Evolutionary conservation across 2,329 filamentous ascomycete species (phyloP), one percentile per base, ranked within the genome.

Genomic region (Hypoxylon sp.): DNA sequence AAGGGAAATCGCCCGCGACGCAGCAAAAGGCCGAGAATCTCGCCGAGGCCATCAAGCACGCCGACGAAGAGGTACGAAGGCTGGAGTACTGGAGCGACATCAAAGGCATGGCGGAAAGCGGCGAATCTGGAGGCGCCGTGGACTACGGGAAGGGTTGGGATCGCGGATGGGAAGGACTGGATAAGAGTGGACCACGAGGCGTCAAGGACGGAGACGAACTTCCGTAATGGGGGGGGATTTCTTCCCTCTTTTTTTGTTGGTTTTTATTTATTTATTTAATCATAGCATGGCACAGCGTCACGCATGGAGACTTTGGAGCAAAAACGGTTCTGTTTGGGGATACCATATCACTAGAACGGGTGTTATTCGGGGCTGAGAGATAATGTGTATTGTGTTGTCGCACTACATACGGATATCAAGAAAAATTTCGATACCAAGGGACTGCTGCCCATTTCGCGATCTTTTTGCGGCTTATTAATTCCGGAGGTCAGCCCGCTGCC

Each of bases 11-110:
- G 19, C 67, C 68, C 5, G 62, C 67, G 44, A 70, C 81, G 51
- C 73, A 78, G 53, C 76, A 78, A 60, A 85, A 88, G 61, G 88
- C 89, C 56, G 84, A 90, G 48, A 90, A 93, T 71, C 85, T 98
- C n/a, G 85, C 89, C 35, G 89, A 87, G 27, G 93, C 94, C 1
- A 85, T 93, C 11, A 85, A 90, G 68, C 91, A 92, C 52, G 93
- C 93, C 1, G 92, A 95, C 70, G 89, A 91, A 73, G 92, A 97
- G 75, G 91, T 97, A 54, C 90, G 90, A 63, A 90, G 87, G 66
- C 83, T 97, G 6, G 93, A 97, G 55, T 97, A 94, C 77, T 97
- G 95, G 91, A 94, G 92, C 76, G 93, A 97, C 76, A 88, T 93
- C 69, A 92, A 90, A 78, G 87, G 87, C 15, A 89, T 93, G 81